Conservation (phyloP, 352 stramenopile species). For the Globisporangium mamillatum region DNA sequence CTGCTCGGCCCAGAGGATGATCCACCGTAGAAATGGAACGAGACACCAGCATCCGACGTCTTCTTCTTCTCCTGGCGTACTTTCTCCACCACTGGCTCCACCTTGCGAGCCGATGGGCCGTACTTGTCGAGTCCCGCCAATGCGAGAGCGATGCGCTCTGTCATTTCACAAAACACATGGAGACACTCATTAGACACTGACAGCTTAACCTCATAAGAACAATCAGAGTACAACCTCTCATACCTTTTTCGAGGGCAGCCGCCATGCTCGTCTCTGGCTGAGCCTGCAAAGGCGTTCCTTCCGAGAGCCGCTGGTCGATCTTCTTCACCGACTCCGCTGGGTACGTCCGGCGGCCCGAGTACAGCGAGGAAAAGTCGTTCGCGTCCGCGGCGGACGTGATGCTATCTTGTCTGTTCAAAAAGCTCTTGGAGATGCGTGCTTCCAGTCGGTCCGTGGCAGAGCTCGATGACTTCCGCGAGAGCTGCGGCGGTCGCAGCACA, state of each 20-base stretch:
- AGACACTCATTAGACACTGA: neutral
- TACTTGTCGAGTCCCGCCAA: constrained; percentile 13
- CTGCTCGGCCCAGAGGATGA: constrained; percentile 8
- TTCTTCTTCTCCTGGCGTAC: constrained; percentile 15
- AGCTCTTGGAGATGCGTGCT: constrained; percentile 63
- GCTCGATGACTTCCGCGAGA: constrained; percentile 27
- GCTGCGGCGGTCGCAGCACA: constrained; percentile 21
- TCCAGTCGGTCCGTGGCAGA: constrained; percentile 58
- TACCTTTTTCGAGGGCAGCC: constrained; percentile 30
- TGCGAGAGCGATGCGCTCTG: constrained; percentile 22
- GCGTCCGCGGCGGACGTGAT: constrained; percentile 21
- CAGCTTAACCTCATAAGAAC: neutral
- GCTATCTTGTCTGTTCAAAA: constrained; percentile 34
- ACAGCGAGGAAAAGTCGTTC: constrained; percentile 46
- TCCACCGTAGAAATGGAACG: constrained; percentile 58
- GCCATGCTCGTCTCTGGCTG: constrained; percentile 38
- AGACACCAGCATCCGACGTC: constrained; percentile 38
- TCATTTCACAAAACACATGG: neutral
- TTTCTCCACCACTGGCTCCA: constrained; percentile 25
- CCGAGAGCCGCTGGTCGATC: constrained; percentile 40
- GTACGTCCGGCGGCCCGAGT: constrained; percentile 65
- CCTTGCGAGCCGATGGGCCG: constrained; percentile 11
- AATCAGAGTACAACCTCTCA: neutral
- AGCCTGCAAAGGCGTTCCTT: constrained; percentile 19
- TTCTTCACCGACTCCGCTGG: constrained; percentile 56